A percentile compares a stretch with the other conserved stretches of the same genome.
phyloP scores from a whole-genome alignment of 208 protist species.

The Leptomonas seymouri region DNA sequence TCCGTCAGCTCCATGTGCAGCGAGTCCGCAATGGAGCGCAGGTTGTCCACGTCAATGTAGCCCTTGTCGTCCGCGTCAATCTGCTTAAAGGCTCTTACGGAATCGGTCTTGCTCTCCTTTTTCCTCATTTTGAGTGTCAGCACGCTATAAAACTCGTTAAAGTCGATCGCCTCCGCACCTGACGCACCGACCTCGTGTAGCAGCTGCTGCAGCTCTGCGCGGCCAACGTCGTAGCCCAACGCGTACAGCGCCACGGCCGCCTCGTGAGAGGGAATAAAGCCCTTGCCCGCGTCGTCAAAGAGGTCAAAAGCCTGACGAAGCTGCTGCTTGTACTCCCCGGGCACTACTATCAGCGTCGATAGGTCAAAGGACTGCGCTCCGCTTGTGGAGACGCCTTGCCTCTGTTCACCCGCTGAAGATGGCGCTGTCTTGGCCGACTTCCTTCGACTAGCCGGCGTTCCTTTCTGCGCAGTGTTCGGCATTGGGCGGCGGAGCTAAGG shows the following conservation, averaged over 20 bases:
- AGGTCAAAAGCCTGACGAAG: constrained; percentile 96
- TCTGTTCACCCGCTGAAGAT: constrained; percentile 1
- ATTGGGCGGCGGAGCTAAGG: not conserved
- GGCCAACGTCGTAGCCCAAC: constrained; percentile 94
- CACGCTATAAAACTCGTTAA: constrained; percentile 91
- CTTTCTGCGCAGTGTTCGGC: not conserved
- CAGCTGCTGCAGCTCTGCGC: constrained; percentile 85
- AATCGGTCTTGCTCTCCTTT: constrained; percentile 81
- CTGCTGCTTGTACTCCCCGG: constrained; percentile 81
- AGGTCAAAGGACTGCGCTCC: constrained; percentile 32
- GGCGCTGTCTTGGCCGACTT: constrained; percentile 14
- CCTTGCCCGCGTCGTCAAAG: constrained; percentile 94
- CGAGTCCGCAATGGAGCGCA: constrained; percentile 92
- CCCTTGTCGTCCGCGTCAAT: constrained; percentile 94
- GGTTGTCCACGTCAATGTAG: constrained; percentile 95
- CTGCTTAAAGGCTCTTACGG: constrained; percentile 91
- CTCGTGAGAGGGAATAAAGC: constrained; percentile 85
- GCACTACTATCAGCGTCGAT: constrained; percentile 55
- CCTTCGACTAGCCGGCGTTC: not conserved
- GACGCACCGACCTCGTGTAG: constrained; percentile 72
- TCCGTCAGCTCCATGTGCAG: constrained; percentile 95
- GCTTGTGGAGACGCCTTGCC: constrained; percentile 11
- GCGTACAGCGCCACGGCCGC: constrained; percentile 93
- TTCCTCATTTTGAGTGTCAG: constrained; percentile 85
- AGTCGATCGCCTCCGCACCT: constrained; percentile 78